Percentiles rank a stretch among this genome's conserved stretches.
Evolutionary conservation across 345 rosid species (phyloP).

Genomic region (Cardamine occulta): DNA sequence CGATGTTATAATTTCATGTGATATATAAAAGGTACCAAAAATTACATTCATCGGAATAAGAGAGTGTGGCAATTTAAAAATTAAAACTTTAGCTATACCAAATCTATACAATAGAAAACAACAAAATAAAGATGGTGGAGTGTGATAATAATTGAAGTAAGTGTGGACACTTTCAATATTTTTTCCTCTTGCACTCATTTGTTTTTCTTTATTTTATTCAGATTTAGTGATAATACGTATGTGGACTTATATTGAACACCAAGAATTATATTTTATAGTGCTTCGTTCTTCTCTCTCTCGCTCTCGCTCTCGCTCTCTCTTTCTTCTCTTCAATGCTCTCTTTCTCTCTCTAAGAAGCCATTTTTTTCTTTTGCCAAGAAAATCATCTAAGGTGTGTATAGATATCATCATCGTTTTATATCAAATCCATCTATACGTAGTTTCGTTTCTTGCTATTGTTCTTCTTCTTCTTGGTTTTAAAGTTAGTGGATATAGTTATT

Average conservation of each 20-base stretch:
- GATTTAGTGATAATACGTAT: constrained; percentile 41
- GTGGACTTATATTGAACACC: constrained; percentile 46
- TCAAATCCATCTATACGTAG: neutral
- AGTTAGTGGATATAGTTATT: neutral
- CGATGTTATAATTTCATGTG: neutral
- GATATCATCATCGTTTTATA: neutral
- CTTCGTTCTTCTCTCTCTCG: constrained; percentile 27
- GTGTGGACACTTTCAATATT: constrained; percentile 41
- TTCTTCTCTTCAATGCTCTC: constrained; percentile 29
- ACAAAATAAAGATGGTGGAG: constrained; percentile 43
- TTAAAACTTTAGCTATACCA: constrained; percentile 2
- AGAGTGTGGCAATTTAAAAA: constrained; percentile 8
- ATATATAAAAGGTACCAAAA: neutral
- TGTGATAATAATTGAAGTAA: constrained; percentile 45
- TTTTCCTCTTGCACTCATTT: constrained; percentile 38
- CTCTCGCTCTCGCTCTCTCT: constrained; percentile 29
- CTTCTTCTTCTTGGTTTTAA: constrained; percentile 19
- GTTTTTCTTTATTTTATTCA: constrained; percentile 25
- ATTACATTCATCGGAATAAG: neutral
- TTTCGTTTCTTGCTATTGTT: neutral
- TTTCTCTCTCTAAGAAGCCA: constrained; percentile 46
- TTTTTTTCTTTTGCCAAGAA: constrained; percentile 34
- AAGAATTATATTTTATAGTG: constrained; percentile 15
- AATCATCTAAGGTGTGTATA: constrained; percentile 21
- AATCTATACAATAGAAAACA: constrained; percentile 17